Base-by-base conservation (phyloP, 2,329 filamentous ascomycete genomes). In the Pseudogymnoascus sp. region DNA sequence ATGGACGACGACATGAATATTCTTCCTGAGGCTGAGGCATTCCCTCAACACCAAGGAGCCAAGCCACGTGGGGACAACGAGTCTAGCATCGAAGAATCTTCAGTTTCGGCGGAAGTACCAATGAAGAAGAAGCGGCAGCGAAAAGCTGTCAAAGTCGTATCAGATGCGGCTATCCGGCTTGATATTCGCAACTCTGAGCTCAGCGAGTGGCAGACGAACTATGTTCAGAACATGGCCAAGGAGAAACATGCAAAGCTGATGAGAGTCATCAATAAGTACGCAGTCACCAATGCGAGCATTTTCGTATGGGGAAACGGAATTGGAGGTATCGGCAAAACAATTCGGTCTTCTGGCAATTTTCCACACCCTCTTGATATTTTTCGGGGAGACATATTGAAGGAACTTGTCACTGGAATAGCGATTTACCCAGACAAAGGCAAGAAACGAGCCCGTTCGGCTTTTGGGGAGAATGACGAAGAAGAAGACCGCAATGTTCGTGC, bases 221-320 rank as follows among this genome's bases (percentile, higher is more conserved):
- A 89, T 66, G 67, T 82, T 1, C 68, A 76, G 10, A 87, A 86
- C 67, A 92, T 90, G 83, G 76, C 73, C 0, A 73, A 74, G 11
- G 79, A 78, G 7, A 69, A 70, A 6, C 76, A 73, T 31, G 70
- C 76, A 19, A 86, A 83, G 67, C 67, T 74, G 4, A 70, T 75
- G 5, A 74, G 78, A 35, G 78, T 75, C 59, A 69, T 75, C 13
- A 67, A 73, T 11, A 71, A 73, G 0, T 75, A 81, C 44, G 83
- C 85, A 1, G 88, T 83, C 73, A 84, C 81, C 70, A 88, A 87
- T 64, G 87, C 86, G 0, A 79, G 80, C 10, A 79, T 81, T 68
- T 88, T 83, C 77, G 79, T 89, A 3, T 79, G 82, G 64, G 83
- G 82, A 4, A 71, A 76, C 59, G 85, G 85, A 6, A 76, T 87